Evolutionary conservation across 2,329 filamentous ascomycete genomes (phyloP).

Genomic region (Sclerotinia spermophila): DNA sequence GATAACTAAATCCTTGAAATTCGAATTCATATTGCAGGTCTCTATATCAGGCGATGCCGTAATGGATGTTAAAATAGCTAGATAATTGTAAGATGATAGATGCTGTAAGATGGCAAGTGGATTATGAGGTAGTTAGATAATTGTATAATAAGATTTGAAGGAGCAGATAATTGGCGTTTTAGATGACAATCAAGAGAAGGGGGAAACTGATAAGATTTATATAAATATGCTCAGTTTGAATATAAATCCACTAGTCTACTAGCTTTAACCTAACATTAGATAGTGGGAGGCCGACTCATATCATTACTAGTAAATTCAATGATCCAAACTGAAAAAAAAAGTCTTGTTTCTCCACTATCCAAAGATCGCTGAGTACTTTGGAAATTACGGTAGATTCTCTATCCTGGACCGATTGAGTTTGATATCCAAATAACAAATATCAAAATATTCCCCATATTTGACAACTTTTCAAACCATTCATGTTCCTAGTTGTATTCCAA

Average conservation of each 20-base stretch:
- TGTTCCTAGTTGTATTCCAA: not conserved
- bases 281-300: no score
- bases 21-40: no score
- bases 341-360: not conserved
- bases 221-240: not conserved
- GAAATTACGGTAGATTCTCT: not conserved
- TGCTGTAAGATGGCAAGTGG: not conserved
- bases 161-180: no score
- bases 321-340: not conserved
- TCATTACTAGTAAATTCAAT: not conserved
- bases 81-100: not conserved
- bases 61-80: not conserved
- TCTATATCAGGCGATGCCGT: fast-evolving
- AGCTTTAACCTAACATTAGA: not conserved
- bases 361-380: not conserved
- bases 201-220: not conserved
- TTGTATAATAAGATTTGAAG: not conserved
- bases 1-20: not conserved
- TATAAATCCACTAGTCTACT: not conserved
- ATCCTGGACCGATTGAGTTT: not conserved
- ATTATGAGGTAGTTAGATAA: not conserved
- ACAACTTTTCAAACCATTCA: not conserved
- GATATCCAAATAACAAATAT: not conserved
- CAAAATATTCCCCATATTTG: not conserved
- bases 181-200: no score